Conservation (phyloP, 148 eudicot species). For the Vaccinium corymbosum region DNA sequence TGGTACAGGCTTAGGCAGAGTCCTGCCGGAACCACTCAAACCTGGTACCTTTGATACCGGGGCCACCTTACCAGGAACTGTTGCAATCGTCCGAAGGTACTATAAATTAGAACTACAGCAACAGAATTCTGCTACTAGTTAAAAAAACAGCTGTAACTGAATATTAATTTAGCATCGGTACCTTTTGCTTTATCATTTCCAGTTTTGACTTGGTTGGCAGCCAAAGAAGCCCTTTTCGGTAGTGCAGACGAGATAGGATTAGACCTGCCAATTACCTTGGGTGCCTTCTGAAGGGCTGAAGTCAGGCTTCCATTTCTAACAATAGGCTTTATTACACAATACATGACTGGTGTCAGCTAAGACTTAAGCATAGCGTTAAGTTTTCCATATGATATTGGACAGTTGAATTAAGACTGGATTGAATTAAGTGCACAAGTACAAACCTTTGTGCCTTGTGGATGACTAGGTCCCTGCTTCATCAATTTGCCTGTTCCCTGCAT, state of each 20-base stretch:
- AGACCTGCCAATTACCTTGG: conserved; percentile 34
- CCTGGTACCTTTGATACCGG: conserved; percentile 29
- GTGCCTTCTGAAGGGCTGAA: conserved; percentile 38
- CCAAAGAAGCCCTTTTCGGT: conserved; percentile 48
- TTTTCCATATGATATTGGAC: background rate
- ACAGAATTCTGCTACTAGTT: background rate
- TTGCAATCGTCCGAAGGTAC: conserved; percentile 17
- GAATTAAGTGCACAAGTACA: conserved; percentile 17
- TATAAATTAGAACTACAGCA: background rate
- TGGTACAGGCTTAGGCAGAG: conserved; percentile 39
- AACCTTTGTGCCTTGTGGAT: conserved; percentile 47
- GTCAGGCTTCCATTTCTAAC: conserved; percentile 34
- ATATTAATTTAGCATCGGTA: conserved; percentile 26
- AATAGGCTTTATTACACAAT: conserved; percentile 35
- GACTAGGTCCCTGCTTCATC: conserved; percentile 31
- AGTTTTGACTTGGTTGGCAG: conserved; percentile 41
- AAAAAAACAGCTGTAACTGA: background rate
- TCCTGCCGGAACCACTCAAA: conserved; percentile 34
- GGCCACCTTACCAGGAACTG: conserved; percentile 43
- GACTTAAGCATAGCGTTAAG: conserved; percentile 13
- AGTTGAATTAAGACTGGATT: background rate
- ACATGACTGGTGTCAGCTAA: conserved; percentile 19
- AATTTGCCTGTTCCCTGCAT: conserved; percentile 39
- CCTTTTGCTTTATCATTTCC: conserved; percentile 39
- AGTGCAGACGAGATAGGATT: conserved; percentile 29